phyloP scores from a whole-genome alignment of 495 filamentous ascomycete genomes.

The Pseudotulostoma volvatum region DNA sequence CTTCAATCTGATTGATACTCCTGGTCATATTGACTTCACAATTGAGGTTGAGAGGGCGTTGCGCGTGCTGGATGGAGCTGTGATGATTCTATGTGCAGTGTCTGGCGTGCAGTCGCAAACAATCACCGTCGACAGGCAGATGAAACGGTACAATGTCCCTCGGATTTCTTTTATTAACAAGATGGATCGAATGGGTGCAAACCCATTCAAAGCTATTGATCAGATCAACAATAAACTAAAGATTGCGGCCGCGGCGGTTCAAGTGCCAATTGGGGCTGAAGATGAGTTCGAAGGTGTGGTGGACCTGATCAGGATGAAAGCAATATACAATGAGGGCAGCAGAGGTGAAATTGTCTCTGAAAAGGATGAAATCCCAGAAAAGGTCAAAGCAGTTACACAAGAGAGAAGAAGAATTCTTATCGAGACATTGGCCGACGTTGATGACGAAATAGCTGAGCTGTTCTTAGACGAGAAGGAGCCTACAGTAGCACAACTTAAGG shows the following conservation, averaged over 20 bases:
- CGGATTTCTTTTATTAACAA: slow-evolving; percentile 96
- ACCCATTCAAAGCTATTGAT: slow-evolving; percentile 94
- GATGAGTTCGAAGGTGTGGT: slow-evolving; percentile 90
- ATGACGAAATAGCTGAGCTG: slow-evolving; percentile 94
- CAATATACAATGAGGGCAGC: slow-evolving; percentile 76
- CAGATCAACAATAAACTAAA: slow-evolving; percentile 93
- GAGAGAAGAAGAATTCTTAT: slow-evolving; percentile 75
- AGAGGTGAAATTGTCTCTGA: slow-evolving; percentile 57
- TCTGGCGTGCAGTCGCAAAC: slow-evolving; percentile 96
- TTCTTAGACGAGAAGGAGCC: slow-evolving; percentile 80
- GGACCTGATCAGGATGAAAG: slow-evolving; percentile 81
- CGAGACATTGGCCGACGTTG: slow-evolving; percentile 91
- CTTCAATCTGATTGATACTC: slow-evolving; percentile 97
- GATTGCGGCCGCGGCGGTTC: slow-evolving; percentile 80
- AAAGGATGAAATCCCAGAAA: slow-evolving; percentile 64
- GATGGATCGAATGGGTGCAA: slow-evolving; percentile 98
- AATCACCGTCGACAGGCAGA: slow-evolving; percentile 95
- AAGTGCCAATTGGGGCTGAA: slow-evolving; percentile 89
- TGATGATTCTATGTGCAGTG: slow-evolving; percentile 97
- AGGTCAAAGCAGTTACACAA: slow-evolving; percentile 53
- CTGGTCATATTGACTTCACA: slow-evolving; percentile 98
- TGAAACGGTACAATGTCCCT: slow-evolving; percentile 95
- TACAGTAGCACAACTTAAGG: slow-evolving; percentile 63
- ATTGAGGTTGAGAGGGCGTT: slow-evolving; percentile 97
- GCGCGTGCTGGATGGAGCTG: slow-evolving; percentile 89